phyloP scores from a whole-genome alignment of 768 basidiomycete genomes.

The Mycena chlorophos region DNA sequence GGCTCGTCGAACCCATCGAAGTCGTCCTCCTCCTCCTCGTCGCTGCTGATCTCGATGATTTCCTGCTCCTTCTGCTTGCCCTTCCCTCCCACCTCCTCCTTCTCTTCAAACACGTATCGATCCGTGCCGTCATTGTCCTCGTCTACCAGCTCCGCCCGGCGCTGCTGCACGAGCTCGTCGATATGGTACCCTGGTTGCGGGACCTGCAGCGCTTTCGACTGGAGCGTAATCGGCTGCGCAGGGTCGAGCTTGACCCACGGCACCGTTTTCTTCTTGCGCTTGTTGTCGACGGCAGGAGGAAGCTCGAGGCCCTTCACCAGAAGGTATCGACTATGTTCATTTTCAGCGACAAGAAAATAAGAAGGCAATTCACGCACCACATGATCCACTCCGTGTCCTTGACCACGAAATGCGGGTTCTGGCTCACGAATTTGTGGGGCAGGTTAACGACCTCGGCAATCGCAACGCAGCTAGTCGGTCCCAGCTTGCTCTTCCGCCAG shows the following conservation, averaged over 20 bases:
- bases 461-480: conserved; percentile 52
- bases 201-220: conserved; percentile 43
- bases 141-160: conserved; percentile 40
- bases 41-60: conserved; percentile 24
- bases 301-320: conserved; percentile 40
- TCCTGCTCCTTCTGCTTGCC: conserved; percentile 14
- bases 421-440: conserved; percentile 54
- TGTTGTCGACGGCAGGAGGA: conserved; percentile 5
- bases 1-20: conserved; percentile 25
- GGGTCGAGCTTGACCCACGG: conserved; percentile 55
- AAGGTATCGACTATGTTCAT: conserved; percentile 55
- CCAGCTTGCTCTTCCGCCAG: conserved; percentile 55
- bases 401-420: conserved; percentile 57
- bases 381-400: conserved; percentile 69
- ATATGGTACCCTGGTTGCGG: conserved; percentile 61
- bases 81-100: conserved; percentile 15
- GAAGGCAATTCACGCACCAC: conserved; percentile 43
- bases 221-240: conserved; percentile 42
- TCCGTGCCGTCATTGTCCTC: conserved; percentile 56
- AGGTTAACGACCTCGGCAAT: conserved; percentile 68
- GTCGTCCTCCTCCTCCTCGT: no score
- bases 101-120: conserved; percentile 39
- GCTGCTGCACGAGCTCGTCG: conserved; percentile 44
- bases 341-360: background rate
- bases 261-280: conserved; percentile 24